Conservation (phyloP, 2,329 filamentous ascomycete species). For the Colletotrichum spinosum region DNA sequence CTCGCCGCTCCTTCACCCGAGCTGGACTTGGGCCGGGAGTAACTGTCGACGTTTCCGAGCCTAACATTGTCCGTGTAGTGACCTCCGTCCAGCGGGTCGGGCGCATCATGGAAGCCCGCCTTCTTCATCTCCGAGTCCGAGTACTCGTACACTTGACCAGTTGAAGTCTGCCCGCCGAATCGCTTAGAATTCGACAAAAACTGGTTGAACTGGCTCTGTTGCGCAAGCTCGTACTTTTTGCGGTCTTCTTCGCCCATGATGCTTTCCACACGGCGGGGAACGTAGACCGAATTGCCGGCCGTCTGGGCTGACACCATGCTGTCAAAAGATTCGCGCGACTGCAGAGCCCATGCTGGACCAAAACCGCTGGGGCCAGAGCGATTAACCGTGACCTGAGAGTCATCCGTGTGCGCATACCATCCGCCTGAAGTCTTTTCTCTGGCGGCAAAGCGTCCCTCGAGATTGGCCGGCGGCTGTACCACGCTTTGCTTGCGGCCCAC, state of each 20-base stretch:
- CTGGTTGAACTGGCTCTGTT: conserved; percentile 59
- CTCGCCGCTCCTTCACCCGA: conserved; percentile 39
- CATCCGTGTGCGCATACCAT: conserved; percentile 77
- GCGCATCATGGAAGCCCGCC: conserved; percentile 27
- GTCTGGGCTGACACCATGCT: conserved; percentile 71
- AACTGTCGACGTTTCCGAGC: conserved; percentile 42
- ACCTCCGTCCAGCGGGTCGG: conserved; percentile 13
- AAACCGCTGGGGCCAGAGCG: conserved; percentile 29
- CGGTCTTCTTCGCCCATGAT: conserved; percentile 84
- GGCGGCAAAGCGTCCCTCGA: conserved; percentile 84
- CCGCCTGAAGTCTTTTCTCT: conserved; percentile 75
- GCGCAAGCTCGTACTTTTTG: conserved; percentile 78
- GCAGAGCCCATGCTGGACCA: conserved; percentile 39
- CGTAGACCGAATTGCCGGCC: conserved; percentile 69
- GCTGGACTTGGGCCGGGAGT: conserved; percentile 27
- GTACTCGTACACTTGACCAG: conserved; percentile 62
- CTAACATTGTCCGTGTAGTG: conserved; percentile 37
- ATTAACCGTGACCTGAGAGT: conserved; percentile 51
- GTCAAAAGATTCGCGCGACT: conserved; percentile 73
- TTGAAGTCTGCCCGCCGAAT: conserved; percentile 31
- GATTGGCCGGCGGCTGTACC: conserved; percentile 77
- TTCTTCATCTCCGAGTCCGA: conserved; percentile 51
- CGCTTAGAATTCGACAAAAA: conserved; percentile 39
- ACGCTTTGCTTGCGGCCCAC: conserved; percentile 64
- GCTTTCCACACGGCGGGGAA: conserved; percentile 77